These are phyloP conservation scores for Botrytis pseudocinerea DNA, from an alignment of 2,329 filamentous ascomycete genomes.

Conservation along the genomic window DNA sequence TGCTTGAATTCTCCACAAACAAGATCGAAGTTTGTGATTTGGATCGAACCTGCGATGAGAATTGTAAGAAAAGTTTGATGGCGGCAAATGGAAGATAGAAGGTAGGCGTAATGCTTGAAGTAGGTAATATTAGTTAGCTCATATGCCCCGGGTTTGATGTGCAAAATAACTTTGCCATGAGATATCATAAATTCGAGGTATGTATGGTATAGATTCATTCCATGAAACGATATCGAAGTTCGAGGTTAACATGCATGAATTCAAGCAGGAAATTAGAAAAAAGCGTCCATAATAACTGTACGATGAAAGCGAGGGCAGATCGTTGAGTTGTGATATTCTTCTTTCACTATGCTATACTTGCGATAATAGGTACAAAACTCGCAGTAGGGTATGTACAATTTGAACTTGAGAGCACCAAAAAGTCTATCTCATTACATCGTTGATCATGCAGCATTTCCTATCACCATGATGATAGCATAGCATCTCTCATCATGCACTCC, in stretches of 20 bases:
- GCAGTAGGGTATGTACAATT: slow-evolving; percentile 5
- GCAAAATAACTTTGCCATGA: neutral
- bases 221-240: neutral
- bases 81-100: neutral
- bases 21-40: neutral
- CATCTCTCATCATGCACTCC: slow-evolving; percentile 40
- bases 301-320: neutral
- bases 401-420: neutral
- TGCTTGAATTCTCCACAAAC: neutral
- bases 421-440: neutral
- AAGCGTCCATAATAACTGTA: neutral
- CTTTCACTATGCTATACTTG: neutral
- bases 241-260: neutral
- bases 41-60: neutral
- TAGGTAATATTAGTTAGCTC: too few relatives aligned
- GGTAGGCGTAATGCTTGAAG: neutral
- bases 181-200: neutral
- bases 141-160: neutral
- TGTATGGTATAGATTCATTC: neutral
- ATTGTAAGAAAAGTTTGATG: neutral
- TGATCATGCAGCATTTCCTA: neutral
- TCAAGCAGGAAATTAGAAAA: neutral
- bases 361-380: neutral
- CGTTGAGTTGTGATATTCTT: neutral
- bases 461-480: neutral